Conservation (phyloP, 805 yeast genomes). For the Candida piceae region DNA sequence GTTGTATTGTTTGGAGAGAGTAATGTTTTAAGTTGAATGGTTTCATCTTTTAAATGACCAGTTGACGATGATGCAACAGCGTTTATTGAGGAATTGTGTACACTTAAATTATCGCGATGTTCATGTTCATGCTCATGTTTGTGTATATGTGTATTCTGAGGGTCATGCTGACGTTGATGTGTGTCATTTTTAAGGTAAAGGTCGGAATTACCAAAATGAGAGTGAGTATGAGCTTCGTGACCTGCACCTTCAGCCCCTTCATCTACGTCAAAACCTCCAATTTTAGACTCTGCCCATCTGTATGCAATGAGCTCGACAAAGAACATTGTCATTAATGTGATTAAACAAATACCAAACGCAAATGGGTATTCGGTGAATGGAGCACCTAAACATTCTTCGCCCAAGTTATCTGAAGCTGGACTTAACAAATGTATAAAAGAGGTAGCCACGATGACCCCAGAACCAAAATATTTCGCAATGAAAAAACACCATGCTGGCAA, state of each 20-base stretch:
- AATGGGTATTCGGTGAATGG: conserved; percentile 48
- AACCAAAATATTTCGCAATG: conserved; percentile 70
- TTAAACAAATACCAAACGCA: conserved; percentile 49
- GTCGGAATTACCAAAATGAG: conserved; percentile 48
- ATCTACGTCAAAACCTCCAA: conserved; percentile 13
- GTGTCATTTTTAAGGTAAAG: conserved; percentile 17
- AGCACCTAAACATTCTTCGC: conserved; percentile 58
- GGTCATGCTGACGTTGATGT: no score
- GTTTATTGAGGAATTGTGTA: no score
- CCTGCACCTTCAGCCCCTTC: conserved; percentile 7
- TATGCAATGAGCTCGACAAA: conserved; percentile 47
- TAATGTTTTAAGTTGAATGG: background rate
- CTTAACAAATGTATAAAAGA: conserved; percentile 70
- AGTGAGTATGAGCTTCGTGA: conserved; percentile 38
- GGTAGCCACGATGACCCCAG: conserved; percentile 80
- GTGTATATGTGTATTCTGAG: conserved; percentile 4
- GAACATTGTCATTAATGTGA: conserved; percentile 48
- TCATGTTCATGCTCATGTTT: background rate
- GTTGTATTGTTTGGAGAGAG: conserved; percentile 3
- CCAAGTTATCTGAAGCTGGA: conserved; percentile 60
- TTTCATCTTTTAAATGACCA: background rate
- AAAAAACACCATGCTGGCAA: conserved; percentile 62
- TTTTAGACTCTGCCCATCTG: conserved; percentile 35
- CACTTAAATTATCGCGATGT: no score
- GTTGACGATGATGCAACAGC: no score